Base-by-base conservation (phyloP, 2,329 filamentous ascomycete genomes). In the Rhytidhysteron rufulum region DNA sequence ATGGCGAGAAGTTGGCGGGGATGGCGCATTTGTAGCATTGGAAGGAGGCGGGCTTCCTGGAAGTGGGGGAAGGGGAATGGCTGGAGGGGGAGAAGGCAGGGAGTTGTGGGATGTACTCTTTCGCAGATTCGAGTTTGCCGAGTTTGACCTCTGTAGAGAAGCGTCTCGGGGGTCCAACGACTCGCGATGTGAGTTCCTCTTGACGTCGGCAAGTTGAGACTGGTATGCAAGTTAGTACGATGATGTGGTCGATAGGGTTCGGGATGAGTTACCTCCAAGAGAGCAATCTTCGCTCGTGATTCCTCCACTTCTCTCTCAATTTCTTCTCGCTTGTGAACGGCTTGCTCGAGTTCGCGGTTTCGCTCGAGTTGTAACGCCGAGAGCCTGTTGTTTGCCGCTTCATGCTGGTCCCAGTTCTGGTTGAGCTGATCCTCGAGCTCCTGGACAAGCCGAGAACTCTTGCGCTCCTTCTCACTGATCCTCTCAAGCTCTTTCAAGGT, bases 401-500 rank as follows among this genome's bases (percentile, higher is more conserved):
- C 88, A 44, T 91, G 89, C 62, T 95, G 87, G 58, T 98, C 93
- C 66, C 89, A 98, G 69, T 93, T 96, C 62, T 79, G 88, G 60
- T 91, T 90, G 39, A 98, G 81, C 66, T 98, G 93, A 55, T 97
- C 91, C 67, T 98, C 93, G 4, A 98, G 82, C 68, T 98, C 91
- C 63, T 97, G 88, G 7, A 98, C 88, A 10, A 98, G 74, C 17
- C 88, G 82, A 31, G 87, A 86, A 65, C 93, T 94, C 76, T 95
- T 96, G 71, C 88, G 84, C 73, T 94, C 95, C 68, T 80, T 79
- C 13, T 73, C 70, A 17, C 68, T 72, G 41, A 82, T 70, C 48
- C 71, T 71, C 47, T 77, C 73, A 18, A 83, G 71, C 51, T 80
- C 78, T 45, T 73, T 73, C 30, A 79, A 63, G 39, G 76, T 76